Evolutionary conservation across 768 basidiomycete genomes (phyloP), one percentile per base, ranked within the genome.

Genomic region (Lentinula sp.): DNA sequence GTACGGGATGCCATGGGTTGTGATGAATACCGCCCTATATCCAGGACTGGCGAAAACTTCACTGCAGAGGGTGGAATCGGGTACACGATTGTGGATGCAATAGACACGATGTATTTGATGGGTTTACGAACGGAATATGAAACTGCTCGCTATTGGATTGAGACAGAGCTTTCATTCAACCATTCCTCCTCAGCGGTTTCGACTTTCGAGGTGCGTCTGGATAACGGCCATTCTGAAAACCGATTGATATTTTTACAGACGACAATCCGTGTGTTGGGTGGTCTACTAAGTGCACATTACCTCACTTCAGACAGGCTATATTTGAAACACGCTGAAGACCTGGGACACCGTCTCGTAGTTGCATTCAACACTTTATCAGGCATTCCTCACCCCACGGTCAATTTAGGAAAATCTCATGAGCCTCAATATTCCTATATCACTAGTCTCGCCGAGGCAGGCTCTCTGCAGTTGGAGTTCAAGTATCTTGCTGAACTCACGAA

Each of bases 231-330:
- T 48, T 4, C 1, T 16, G 21, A 23, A 48, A 18, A 48, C 28
- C 28, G 28, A 28, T 28, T 28, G 28, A 28, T 28, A 28, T 28
- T 28, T 46, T 8, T 23, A 6, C 64, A 90, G 88, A 88, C 85
- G 2, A 91, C 89, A 1, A 91, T 91, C 50, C 83, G 90, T 21
- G 78, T 91, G 4, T 76, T 92, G 5, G 89, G 89, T 6, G 90
- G 89, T 1, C 75, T 92, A 2, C 73, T 91, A 2, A 80, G 88
- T 13, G 84, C 89, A 1, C 80, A 85, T 67, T 78, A 87, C 67
- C 78, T 90, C 16, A 82, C 84, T 4, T 74, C 76, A 50, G 84
- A 88, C 55, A 52, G 69, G 6, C 67, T 90, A 28, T 89, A 80
- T 69, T 78, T 91, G 31, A 74, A 78, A 23, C 81, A 81, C 58